phyloP scores from a whole-genome alignment of 2,329 filamentous ascomycete species.

The Alternaria hordeiaustralica region DNA sequence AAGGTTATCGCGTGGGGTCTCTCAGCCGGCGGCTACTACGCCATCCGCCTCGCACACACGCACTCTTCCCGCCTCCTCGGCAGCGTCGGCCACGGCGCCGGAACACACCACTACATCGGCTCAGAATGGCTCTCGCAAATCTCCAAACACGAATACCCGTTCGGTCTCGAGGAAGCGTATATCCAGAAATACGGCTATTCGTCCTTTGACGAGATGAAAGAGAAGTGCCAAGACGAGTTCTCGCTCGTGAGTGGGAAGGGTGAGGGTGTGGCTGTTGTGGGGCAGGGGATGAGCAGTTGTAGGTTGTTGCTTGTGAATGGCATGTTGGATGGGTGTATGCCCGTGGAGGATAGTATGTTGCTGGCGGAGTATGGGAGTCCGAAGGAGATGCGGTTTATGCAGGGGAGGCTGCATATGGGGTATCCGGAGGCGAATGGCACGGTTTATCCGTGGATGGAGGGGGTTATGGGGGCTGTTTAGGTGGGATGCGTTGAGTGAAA shows the following conservation, averaged over 20 bases:
- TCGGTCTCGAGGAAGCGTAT: conserved; percentile 60
- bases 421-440: conserved; percentile 42
- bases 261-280: conserved; percentile 51
- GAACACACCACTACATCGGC: conserved; percentile 64
- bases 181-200: conserved; percentile 54
- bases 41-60: conserved; percentile 63
- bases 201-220: conserved; percentile 52
- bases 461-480: conserved; percentile 22
- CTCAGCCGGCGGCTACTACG: conserved; percentile 65
- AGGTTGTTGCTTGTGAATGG: conserved; percentile 63
- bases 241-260: conserved; percentile 61
- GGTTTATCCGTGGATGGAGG: conserved; percentile 43
- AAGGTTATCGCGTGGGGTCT: conserved; percentile 63
- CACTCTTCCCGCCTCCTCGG: conserved; percentile 57
- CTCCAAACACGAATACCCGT: conserved; percentile 65
- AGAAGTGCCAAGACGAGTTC: conserved; percentile 58
- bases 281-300: conserved; percentile 51
- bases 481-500: too few relatives aligned
- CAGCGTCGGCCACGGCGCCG: conserved; percentile 61
- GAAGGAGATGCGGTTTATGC: conserved; percentile 59
- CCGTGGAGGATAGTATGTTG: conserved; percentile 64
- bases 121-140: conserved; percentile 60
- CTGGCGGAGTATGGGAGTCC: conserved; percentile 59
- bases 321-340: conserved; percentile 65
- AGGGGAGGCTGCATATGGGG: conserved; percentile 56